These are phyloP conservation scores for Oryza officinalis DNA, from an alignment of 176 grass and related monocot genomes.

Conservation along the genomic window DNA sequence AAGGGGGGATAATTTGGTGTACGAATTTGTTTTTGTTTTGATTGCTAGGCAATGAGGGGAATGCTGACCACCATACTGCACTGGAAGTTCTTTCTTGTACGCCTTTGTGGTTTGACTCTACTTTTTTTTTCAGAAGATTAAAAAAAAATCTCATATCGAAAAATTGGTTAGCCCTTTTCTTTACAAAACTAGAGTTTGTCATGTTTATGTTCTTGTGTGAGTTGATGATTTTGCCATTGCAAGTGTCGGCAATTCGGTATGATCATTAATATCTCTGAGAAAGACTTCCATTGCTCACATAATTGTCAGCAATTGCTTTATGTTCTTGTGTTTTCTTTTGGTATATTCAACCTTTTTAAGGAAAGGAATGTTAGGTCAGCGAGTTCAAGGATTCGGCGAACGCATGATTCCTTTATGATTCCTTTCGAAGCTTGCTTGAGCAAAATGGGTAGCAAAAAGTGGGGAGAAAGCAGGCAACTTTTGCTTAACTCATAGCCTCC, in stretches of 20 bases:
- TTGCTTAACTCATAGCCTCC: background rate
- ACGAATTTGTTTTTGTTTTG: background rate
- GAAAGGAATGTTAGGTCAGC: background rate
- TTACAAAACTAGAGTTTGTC: background rate
- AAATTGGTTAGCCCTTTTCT: background rate
- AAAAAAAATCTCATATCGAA: background rate
- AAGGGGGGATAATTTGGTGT: background rate
- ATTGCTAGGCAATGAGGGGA: conserved; percentile 13
- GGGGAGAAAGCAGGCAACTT: conserved; percentile 1
- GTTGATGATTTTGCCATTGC: background rate
- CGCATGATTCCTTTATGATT: background rate
- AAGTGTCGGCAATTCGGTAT: conserved; percentile 16
- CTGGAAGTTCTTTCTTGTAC: conserved; percentile 46
- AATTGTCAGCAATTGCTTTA: too few species aligned
- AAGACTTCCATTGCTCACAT: conserved; percentile 17
- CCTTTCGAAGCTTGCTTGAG: conserved; percentile 11
- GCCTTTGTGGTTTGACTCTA: background rate
- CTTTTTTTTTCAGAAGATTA: background rate
- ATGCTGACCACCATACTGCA: conserved; percentile 16
- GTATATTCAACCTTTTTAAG: background rate
- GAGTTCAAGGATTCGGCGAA: conserved; percentile 4
- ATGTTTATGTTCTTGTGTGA: background rate
- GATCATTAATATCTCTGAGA: background rate
- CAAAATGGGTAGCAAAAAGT: conserved; percentile 7
- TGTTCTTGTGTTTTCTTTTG: conserved; percentile 24